Conservation (phyloP, 2,329 filamentous ascomycete species). For the Pezicula radicicola region DNA sequence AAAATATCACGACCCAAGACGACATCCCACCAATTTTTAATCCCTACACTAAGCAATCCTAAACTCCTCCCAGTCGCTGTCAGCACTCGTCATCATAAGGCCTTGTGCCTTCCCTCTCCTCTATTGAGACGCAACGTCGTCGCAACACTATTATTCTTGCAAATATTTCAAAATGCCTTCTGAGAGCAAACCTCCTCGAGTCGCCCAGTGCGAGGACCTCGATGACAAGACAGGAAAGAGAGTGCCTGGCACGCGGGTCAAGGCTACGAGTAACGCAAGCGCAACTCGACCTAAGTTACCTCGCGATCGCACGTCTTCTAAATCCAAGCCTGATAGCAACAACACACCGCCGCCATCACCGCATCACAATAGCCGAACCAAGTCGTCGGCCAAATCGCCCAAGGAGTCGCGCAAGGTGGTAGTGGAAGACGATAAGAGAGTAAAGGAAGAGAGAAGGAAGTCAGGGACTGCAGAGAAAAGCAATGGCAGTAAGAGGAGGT, state of each 20-base stretch:
- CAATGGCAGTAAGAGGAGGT: constrained; percentile 17
- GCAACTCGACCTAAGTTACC: neutral
- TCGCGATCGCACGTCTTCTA: constrained; percentile 5
- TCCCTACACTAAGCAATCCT: neutral
- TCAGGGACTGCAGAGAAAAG: constrained; percentile 8
- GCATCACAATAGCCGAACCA: neutral
- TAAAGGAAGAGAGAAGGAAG: constrained; percentile 20
- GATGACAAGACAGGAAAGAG: too few relatives aligned
- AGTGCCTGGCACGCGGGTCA: neutral
- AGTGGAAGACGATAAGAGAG: constrained; percentile 12
- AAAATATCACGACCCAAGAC: neutral
- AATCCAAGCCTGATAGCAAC: constrained; percentile 8
- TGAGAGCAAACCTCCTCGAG: too few relatives aligned
- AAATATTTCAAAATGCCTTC: too few relatives aligned
- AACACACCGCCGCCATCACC: neutral
- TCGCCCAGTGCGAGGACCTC: too few relatives aligned
- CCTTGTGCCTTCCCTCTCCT: too few relatives aligned
- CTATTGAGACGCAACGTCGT: too few relatives aligned
- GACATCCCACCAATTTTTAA: neutral
- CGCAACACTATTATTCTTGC: too few relatives aligned
- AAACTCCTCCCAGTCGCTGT: neutral
- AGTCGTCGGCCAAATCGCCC: constrained; percentile 7
- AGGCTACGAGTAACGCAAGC: constrained; percentile 13
- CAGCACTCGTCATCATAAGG: too few relatives aligned
- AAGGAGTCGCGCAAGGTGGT: constrained; percentile 10